These are phyloP conservation scores for Plasmodium reichenowi DNA, from an alignment of 169 alveolate genomes.

Conservation along the genomic window DNA sequence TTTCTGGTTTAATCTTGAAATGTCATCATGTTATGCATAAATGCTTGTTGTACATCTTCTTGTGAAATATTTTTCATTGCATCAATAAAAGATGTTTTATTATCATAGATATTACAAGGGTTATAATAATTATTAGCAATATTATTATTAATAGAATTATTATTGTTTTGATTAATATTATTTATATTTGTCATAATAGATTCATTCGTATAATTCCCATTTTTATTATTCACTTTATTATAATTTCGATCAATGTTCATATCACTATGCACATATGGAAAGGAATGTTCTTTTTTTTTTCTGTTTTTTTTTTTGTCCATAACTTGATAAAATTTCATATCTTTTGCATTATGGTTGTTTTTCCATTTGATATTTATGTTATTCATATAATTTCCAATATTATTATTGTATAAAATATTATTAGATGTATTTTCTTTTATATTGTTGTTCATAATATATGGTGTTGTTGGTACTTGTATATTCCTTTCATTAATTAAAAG, in stretches of 20 bases:
- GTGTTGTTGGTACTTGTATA: background rate
- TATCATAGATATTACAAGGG: background rate
- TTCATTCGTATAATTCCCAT: background rate
- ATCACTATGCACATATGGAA: slow-evolving; percentile 1
- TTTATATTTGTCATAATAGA: background rate
- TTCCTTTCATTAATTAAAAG: background rate
- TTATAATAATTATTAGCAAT: background rate
- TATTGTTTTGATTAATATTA: slow-evolving; percentile 6
- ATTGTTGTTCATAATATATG: background rate
- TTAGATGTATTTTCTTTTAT: background rate
- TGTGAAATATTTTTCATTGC: background rate
- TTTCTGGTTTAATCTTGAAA: slow-evolving; percentile 2
- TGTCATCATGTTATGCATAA: background rate
- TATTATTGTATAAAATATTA: background rate
- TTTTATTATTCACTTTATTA: slow-evolving; percentile 7
- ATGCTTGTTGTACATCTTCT: background rate
- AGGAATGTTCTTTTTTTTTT: slow-evolving; percentile 2
- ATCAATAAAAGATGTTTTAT: slow-evolving; percentile 1
- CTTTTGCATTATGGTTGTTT: background rate
- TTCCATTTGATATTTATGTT: background rate
- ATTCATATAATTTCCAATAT: background rate
- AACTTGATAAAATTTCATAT: background rate
- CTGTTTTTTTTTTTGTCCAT: background rate
- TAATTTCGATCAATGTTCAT: slow-evolving; percentile 18
- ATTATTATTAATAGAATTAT: background rate